Evolutionary conservation across 73 alveolate species (phyloP), one percentile per base, ranked within the genome.

Genomic region (Tetrahymena thermophila): DNA sequence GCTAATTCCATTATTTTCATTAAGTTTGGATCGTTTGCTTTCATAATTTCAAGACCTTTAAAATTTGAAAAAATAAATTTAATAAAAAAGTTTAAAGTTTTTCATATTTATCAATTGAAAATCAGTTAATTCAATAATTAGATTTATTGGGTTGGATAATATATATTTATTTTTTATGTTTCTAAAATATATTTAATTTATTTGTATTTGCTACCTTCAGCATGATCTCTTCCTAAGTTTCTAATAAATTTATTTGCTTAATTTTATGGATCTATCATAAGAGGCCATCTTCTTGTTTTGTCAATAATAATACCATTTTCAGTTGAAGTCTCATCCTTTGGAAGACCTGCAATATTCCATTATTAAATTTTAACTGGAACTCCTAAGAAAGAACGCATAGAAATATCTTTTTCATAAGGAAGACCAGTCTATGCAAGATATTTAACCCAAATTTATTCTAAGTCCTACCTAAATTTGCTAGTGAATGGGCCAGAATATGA

Each of bases 261-360:
- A 85, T 98, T 98, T 95, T 99, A 99, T 35, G 99, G 99, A 96
- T 99, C 99, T 94, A 99, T 99, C 99, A 99, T 99, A 95, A 99
- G 98, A 19, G 99, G 99, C 99, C 99, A 99, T 95, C 99, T 97
- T 97, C 99, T 98, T 50, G 99, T 95, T 94, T 98, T 98, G 95
- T 97, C 98, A 96, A 99, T 98, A 35, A 99, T 99, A 85, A 98
- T 99, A 56, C 99, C 99, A 96, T 99, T 99, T 97, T 99, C 99
- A 55, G 99, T 98, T 38, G 99, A 98, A 37, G 99, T 97, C 56
- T 98, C 98, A 96, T 99, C 99, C 95, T 99, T 99, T 19, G 99
- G 99, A 57, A 95, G 85, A 43, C 97, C 97, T 50, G 97, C 97
- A 3, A 95, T 95, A 93, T 95, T 95, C 97, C 97, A 95, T 85